A percentile compares a stretch with the other conserved stretches of the same genome.
phyloP scores from a whole-genome alignment of 805 yeast genomes.

The Teunomyces atbi region DNA sequence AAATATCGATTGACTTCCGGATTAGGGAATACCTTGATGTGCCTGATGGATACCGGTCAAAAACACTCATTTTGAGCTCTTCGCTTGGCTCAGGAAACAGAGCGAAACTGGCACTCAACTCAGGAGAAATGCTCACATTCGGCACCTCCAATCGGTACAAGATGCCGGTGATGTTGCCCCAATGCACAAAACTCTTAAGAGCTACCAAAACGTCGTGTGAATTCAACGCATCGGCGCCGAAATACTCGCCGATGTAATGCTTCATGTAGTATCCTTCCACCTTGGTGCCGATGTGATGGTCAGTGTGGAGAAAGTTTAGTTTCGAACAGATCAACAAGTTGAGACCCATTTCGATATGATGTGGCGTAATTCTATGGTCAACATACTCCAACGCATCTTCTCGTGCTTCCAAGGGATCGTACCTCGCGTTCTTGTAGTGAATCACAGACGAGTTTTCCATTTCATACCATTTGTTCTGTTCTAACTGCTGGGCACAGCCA shows the following conservation, averaged over 20 bases:
- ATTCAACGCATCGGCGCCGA: conserved; percentile 38
- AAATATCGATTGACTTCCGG: conserved; percentile 35
- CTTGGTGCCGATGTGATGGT: conserved; percentile 52
- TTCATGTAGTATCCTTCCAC: conserved; percentile 46
- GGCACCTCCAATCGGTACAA: conserved; percentile 42
- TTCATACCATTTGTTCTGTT: conserved; percentile 49
- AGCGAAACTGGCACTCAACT: conserved; percentile 28
- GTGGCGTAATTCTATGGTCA: conserved; percentile 22
- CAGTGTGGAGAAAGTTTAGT: conserved; percentile 54
- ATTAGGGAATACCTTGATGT: conserved; percentile 46
- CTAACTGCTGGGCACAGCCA: conserved; percentile 51
- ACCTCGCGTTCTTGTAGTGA: conserved; percentile 30
- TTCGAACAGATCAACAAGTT: conserved; percentile 45
- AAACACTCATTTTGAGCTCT: conserved; percentile 39
- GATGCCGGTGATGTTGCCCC: conserved; percentile 53
- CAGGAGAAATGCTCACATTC: conserved; percentile 31
- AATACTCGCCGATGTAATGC: conserved; percentile 35
- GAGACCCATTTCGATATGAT: conserved; percentile 43
- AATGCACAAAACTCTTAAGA: conserved; percentile 51
- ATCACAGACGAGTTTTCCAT: conserved; percentile 43
- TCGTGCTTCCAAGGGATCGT: conserved; percentile 27
- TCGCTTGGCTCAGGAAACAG: conserved; percentile 41
- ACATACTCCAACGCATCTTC: conserved; percentile 34
- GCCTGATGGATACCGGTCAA: conserved; percentile 52
- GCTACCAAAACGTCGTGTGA: conserved; percentile 46